Conservation (phyloP, 2,329 filamentous ascomycete species). For the Triangularia setosa region DNA sequence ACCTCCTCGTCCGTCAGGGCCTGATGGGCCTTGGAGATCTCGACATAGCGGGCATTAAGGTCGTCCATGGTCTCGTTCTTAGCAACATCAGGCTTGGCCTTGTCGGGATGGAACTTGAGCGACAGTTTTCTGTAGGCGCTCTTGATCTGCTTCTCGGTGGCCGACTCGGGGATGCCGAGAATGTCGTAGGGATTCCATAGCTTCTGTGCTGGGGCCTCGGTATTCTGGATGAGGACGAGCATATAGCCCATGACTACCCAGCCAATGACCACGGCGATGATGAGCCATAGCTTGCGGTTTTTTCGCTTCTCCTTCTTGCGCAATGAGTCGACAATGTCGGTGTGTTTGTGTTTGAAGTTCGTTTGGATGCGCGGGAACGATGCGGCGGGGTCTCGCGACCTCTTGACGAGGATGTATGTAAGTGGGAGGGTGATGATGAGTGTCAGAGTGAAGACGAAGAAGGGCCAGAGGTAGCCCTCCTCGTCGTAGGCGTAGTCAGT, state of each 20-base stretch:
- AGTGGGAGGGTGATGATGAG: slow-evolving; percentile 84
- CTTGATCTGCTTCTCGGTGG: slow-evolving; percentile 87
- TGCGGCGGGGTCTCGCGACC: slow-evolving; percentile 70
- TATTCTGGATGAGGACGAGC: slow-evolving; percentile 83
- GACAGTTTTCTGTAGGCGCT: slow-evolving; percentile 84
- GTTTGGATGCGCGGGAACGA: slow-evolving; percentile 79
- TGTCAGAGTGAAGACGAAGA: slow-evolving; percentile 91
- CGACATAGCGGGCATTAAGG: slow-evolving; percentile 85
- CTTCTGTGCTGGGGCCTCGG: slow-evolving; percentile 66
- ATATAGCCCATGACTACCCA: slow-evolving; percentile 86
- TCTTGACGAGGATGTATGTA: slow-evolving; percentile 81
- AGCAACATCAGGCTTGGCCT: slow-evolving; percentile 73
- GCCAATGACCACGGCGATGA: slow-evolving; percentile 68
- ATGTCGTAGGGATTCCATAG: slow-evolving; percentile 98
- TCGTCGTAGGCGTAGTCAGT: slow-evolving; percentile 99
- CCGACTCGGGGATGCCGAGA: slow-evolving; percentile 78
- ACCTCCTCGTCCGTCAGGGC: slow-evolving; percentile 95
- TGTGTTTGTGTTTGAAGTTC: slow-evolving; percentile 77
- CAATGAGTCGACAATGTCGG: slow-evolving; percentile 75
- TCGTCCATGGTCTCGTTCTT: slow-evolving; percentile 87
- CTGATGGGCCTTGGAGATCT: slow-evolving; percentile 97
- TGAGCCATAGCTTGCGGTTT: slow-evolving; percentile 83
- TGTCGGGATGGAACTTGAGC: slow-evolving; percentile 87
- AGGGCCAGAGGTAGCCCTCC: slow-evolving; percentile 97
- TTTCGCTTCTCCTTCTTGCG: slow-evolving; percentile 84